Percentiles rank a stretch among this genome's conserved stretches.
Conservation (phyloP, 441 rosid genomes). For the Corymbia citriodora region DNA sequence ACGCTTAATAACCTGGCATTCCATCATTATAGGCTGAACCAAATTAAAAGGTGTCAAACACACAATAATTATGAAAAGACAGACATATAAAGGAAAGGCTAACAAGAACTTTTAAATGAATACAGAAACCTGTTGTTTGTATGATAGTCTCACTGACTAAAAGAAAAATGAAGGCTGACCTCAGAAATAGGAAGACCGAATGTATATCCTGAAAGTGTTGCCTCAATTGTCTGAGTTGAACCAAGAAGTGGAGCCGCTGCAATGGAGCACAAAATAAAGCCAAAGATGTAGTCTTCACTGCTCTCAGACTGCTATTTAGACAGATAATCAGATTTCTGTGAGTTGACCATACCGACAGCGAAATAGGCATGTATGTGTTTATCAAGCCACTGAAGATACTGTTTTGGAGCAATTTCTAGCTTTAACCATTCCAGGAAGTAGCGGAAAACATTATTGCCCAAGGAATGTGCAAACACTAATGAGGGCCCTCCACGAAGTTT, state of each 20-base stretch:
- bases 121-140: background rate
- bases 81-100: background rate
- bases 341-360: slow-evolving; percentile 71
- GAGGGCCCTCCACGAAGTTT: slow-evolving; percentile 96
- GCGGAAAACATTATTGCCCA: slow-evolving; percentile 95
- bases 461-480: slow-evolving; percentile 90
- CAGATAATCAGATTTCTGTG: background rate
- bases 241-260: slow-evolving; percentile 99
- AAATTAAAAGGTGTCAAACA: background rate
- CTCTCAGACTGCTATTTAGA: background rate
- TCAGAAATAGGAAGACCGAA: slow-evolving; percentile 96
- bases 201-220: slow-evolving; percentile 72
- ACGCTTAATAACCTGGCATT: background rate
- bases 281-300: slow-evolving; percentile 6
- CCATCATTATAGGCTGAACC: background rate
- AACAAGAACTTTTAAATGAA: background rate
- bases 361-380: slow-evolving; percentile 91
- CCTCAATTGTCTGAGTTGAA: slow-evolving; percentile 74
- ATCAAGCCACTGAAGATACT: slow-evolving; percentile 86
- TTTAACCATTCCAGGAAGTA: slow-evolving; percentile 98
- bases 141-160: background rate
- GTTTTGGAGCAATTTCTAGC: slow-evolving; percentile 97
- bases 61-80: background rate
- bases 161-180: slow-evolving; percentile 44
- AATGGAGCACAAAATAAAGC: slow-evolving; percentile 13